These are phyloP conservation scores for Pseudogymnoascus sp. DNA, from an alignment of 2,329 filamentous ascomycete genomes.

Conservation along the genomic window DNA sequence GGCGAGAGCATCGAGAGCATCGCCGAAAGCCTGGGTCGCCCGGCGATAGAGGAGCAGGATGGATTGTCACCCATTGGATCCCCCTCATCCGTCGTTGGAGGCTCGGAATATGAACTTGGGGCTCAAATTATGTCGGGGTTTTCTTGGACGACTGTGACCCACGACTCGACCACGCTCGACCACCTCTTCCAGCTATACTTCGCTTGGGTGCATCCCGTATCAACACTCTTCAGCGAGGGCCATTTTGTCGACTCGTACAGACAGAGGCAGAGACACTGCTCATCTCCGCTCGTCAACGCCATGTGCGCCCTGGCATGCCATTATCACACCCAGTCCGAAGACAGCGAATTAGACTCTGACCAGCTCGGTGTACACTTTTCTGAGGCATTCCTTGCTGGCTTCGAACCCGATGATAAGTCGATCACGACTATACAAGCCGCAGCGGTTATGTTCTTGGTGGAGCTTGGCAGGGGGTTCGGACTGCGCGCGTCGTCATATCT, in stretches of 20 bases:
- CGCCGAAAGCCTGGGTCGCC: conserved; percentile 24
- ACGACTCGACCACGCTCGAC: conserved; percentile 21
- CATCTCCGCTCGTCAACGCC: conserved; percentile 26
- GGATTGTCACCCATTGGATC: conserved; percentile 19
- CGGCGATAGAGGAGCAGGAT: conserved; percentile 18
- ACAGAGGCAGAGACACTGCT: conserved; percentile 23
- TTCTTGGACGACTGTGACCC: conserved; percentile 26
- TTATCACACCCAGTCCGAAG: conserved; percentile 19
- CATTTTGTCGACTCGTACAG: conserved; percentile 25
- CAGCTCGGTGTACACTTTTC: conserved; percentile 22
- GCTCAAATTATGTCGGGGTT: conserved; percentile 14
- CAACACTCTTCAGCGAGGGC: conserved; percentile 28
- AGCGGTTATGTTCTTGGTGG: conserved; percentile 28
- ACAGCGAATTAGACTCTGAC: conserved; percentile 22
- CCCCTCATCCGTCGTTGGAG: conserved; percentile 20
- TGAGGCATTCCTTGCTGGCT: conserved; percentile 19
- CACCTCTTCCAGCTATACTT: conserved; percentile 30
- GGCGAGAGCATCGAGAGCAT: conserved; percentile 26
- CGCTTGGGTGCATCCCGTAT: conserved; percentile 30
- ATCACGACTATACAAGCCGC: conserved; percentile 27
- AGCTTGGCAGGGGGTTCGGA: conserved; percentile 22
- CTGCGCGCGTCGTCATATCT: conserved; percentile 26
- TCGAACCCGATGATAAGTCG: conserved; percentile 20
- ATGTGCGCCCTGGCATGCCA: conserved; percentile 30
- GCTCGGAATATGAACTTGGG: conserved; percentile 15